Conservation (phyloP, 2,329 filamentous ascomycete species). For the Fulvia fulva region DNA sequence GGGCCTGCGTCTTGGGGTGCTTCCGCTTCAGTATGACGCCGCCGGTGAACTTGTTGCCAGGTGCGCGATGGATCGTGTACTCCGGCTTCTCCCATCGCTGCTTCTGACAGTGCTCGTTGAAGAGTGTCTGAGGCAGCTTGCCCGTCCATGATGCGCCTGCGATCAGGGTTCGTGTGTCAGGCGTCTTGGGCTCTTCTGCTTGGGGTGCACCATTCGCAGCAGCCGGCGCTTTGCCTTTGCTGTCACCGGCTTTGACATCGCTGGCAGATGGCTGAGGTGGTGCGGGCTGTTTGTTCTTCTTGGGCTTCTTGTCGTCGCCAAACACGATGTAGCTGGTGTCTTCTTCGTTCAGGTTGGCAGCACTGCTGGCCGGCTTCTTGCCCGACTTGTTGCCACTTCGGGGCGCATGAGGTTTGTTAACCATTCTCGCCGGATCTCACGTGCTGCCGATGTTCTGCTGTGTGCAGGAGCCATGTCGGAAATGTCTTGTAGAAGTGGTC, state of each 20-base stretch:
- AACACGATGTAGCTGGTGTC: constrained; percentile 50
- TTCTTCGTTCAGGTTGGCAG: constrained; percentile 40
- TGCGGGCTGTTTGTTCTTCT: constrained; percentile 39
- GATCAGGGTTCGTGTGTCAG: constrained; percentile 70
- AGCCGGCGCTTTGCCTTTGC: constrained; percentile 30
- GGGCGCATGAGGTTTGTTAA: constrained; percentile 48
- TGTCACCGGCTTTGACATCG: constrained; percentile 13
- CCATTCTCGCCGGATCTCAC: constrained; percentile 33
- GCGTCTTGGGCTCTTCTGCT: constrained; percentile 51
- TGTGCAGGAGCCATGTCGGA: neutral
- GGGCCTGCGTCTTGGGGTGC: constrained; percentile 79
- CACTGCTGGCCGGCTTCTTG: constrained; percentile 30
- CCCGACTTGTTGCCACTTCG: constrained; percentile 39
- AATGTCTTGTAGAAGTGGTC: neutral
- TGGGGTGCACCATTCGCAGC: constrained; percentile 11
- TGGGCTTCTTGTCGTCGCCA: constrained; percentile 41
- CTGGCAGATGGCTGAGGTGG: constrained; percentile 9
- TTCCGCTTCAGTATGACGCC: constrained; percentile 70
- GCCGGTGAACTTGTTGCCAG: constrained; percentile 50
- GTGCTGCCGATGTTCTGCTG: neutral
- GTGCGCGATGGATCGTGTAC: constrained; percentile 62
- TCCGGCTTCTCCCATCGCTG: constrained; percentile 94
- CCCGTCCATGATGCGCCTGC: constrained; percentile 96
- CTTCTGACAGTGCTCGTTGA: constrained; percentile 92
- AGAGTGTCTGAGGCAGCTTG: constrained; percentile 87